phyloP scores from a whole-genome alignment of 805 yeast species.

The Ogataea nakhonphanomensis region DNA sequence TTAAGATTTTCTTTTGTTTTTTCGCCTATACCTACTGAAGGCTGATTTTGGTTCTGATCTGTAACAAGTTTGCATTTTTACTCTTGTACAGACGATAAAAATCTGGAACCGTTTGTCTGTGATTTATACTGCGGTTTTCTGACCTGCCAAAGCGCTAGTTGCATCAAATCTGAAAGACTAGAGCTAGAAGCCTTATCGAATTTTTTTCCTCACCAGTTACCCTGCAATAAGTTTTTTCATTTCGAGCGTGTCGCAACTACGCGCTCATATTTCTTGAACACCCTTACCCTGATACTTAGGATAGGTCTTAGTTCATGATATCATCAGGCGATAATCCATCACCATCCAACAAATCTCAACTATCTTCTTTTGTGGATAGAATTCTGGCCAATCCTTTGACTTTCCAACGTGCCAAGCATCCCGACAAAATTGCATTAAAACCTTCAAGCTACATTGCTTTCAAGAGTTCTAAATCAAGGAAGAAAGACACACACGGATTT shows the following conservation, averaged over 20 bases:
- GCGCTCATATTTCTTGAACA: constrained; percentile 5
- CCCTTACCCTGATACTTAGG: constrained; percentile 1
- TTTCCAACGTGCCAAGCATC: constrained; percentile 58
- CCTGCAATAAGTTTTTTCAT: constrained; percentile 3
- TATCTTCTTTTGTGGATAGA: constrained; percentile 59
- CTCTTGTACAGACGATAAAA: too few species aligned
- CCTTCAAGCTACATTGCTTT: constrained; percentile 48
- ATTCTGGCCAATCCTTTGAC: constrained; percentile 57
- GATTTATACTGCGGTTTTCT: too few species aligned
- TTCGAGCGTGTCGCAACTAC: constrained; percentile 8
- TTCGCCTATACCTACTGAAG: constrained; percentile 1
- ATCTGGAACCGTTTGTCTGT: too few species aligned
- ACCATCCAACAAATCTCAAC: constrained; percentile 9
- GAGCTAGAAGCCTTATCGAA: constrained; percentile 6
- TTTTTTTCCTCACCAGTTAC: constrained; percentile 4
- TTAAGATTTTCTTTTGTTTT: constrained; percentile 7
- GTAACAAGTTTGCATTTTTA: background rate
- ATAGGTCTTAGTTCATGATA: constrained; percentile 3
- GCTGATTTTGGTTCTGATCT: background rate
- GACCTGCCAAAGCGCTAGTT: background rate
- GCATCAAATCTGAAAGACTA: constrained; percentile 5
- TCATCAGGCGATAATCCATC: constrained; percentile 7
- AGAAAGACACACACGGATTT: constrained; percentile 5
- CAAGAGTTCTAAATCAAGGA: constrained; percentile 21
- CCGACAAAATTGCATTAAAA: constrained; percentile 44